Conservation (phyloP, 2,329 filamentous ascomycete species). For the Arthrobotrys musiformis region DNA sequence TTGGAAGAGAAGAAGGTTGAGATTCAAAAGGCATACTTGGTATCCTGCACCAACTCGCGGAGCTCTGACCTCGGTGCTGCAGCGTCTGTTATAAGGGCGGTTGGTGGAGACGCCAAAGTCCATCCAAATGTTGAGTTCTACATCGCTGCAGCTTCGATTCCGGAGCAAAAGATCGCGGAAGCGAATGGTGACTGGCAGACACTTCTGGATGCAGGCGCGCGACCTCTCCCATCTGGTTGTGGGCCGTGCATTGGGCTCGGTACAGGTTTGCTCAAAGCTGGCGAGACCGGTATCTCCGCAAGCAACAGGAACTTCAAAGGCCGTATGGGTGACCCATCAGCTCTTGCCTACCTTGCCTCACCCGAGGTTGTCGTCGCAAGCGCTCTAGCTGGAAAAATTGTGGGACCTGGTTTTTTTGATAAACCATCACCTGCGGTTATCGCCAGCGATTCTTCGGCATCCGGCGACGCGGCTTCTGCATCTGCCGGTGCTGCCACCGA, state of each 20-base stretch:
- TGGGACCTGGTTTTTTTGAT: conserved; percentile 81
- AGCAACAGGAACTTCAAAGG: conserved; percentile 92
- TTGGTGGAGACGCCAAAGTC: conserved; percentile 69
- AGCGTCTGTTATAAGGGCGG: conserved; percentile 82
- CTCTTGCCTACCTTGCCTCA: conserved; percentile 85
- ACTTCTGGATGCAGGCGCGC: conserved; percentile 81
- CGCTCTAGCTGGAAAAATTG: conserved; percentile 77
- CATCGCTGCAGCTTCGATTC: conserved; percentile 83
- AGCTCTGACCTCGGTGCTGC: conserved; percentile 83
- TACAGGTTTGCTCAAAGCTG: conserved; percentile 79
- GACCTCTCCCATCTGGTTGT: conserved; percentile 77
- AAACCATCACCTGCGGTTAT: conserved; percentile 68
- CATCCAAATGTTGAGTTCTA: conserved; percentile 84
- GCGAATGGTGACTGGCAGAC: conserved; percentile 85
- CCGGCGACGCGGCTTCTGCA: conserved; percentile 43
- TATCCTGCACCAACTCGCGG: conserved; percentile 89
- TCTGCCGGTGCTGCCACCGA: conserved; percentile 58
- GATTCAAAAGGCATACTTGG: conserved; percentile 84
- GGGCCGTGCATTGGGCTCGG: conserved; percentile 88
- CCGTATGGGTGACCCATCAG: conserved; percentile 82
- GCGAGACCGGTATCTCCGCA: conserved; percentile 86
- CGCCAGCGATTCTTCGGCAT: conserved; percentile 58
- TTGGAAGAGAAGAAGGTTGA: conserved; percentile 79
- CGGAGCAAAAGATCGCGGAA: conserved; percentile 81
- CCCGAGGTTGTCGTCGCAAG: conserved; percentile 93